Conservation (phyloP, 176 grass and related monocot genomes). For the Lolium perenne region DNA sequence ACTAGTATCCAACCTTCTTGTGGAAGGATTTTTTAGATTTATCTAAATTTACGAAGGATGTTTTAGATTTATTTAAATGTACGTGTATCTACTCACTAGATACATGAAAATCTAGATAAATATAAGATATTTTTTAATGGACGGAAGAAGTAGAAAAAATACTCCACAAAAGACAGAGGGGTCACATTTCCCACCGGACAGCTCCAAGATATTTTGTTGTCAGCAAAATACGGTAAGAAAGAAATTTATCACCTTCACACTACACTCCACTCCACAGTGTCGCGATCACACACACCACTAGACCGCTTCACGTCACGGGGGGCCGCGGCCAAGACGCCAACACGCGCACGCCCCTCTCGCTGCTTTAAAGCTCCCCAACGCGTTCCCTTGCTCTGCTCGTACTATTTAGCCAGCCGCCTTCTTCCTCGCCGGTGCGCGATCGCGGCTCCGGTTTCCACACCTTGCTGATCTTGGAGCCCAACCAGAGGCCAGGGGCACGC, state of each 20-base stretch:
- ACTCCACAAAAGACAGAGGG: not conserved
- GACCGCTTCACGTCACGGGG: slow-evolving; percentile 37
- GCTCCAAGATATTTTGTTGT: not conserved
- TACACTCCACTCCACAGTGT: not conserved
- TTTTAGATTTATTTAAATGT: no score
- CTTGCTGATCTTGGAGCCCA: slow-evolving; percentile 34
- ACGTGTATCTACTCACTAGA: no score
- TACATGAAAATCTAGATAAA: no score
- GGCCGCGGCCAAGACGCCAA: slow-evolving; percentile 13
- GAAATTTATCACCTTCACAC: not conserved
- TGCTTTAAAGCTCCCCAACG: slow-evolving; percentile 28
- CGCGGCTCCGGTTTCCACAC: slow-evolving; percentile 34
- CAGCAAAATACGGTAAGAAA: not conserved
- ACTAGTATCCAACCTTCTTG: no score
- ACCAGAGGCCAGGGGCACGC: slow-evolving; percentile 18
- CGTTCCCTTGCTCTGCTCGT: slow-evolving; percentile 7
- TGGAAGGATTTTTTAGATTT: no score
- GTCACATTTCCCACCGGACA: not conserved
- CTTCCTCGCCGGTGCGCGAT: slow-evolving; percentile 20
- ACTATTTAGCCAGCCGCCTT: slow-evolving; percentile 20
- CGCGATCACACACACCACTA: not conserved
- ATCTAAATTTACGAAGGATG: no score
- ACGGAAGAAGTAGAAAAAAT: no score
- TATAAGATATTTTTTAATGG: no score
- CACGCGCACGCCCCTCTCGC: slow-evolving; percentile 37